Conservation (phyloP, 2,329 filamentous ascomycete genomes). For the Fusarium equiseti region DNA sequence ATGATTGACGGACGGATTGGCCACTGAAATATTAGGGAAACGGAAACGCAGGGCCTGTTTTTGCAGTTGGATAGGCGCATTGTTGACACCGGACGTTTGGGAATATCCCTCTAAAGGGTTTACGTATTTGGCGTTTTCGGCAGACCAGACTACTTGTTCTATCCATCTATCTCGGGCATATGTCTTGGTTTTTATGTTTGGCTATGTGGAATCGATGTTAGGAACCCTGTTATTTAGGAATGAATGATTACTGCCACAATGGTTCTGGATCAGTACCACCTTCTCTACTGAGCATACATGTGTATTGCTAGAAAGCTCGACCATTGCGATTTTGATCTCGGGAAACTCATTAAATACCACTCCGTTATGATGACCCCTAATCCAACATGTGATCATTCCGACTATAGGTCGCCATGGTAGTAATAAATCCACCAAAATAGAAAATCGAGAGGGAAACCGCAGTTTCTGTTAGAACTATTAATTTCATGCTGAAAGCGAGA, state of each 20-base stretch:
- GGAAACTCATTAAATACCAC: not conserved
- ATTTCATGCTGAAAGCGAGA: not conserved
- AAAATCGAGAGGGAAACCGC: not conserved
- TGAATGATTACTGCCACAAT: slow-evolving; percentile 27
- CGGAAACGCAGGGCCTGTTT: not conserved
- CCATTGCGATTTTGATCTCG: not conserved
- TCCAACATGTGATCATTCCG: not conserved
- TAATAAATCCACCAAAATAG: not conserved
- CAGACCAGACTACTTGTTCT: not conserved
- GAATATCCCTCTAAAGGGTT: slow-evolving; percentile 4
- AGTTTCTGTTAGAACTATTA: not conserved
- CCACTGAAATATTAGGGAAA: slow-evolving; percentile 1
- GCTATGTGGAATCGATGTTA: not conserved
- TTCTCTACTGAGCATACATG: slow-evolving; percentile 2
- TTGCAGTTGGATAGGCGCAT: slow-evolving; percentile 26
- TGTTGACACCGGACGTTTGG: slow-evolving; percentile 5
- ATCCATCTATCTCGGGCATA: not conserved
- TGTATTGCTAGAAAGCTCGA: not conserved
- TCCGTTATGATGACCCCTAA: not conserved
- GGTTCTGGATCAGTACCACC: slow-evolving; percentile 2
- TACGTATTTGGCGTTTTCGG: slow-evolving; percentile 29
- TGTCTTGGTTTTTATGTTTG: slow-evolving; percentile 6
- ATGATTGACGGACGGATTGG: not conserved
- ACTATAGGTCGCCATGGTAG: not conserved
- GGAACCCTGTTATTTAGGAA: slow-evolving; percentile 14